Base-by-base conservation (phyloP, 2,329 filamentous ascomycete genomes). In the Tolypocladium tropicale region DNA sequence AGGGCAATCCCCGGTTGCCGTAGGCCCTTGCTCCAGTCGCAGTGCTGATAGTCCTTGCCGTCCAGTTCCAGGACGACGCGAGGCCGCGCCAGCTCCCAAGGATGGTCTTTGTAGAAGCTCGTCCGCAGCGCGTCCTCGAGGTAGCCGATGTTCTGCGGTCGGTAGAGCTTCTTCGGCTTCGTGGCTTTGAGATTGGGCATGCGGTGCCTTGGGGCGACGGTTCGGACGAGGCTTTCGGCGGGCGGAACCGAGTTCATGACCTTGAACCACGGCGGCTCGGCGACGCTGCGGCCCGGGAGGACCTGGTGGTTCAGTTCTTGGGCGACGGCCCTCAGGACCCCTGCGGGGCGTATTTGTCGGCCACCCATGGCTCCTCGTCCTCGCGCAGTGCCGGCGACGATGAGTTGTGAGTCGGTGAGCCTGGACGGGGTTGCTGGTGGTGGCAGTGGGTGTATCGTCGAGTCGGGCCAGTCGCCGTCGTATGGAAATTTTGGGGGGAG, bases 41-140 rank as follows among this genome's bases (percentile, higher is more conserved):
- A 85, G 55, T 74, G 77, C 69, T 86, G 82, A 53, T 83, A 78
- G 67, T 99, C 93, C 68, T 87, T 88, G 54, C 94, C 94, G 65
- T 93, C 88, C 63, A 85, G 78, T 74, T 99, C 94, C 11, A 97
- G 75, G 51, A 99, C 77, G 57, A 96, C 79, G 63, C 90, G 81
- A 55, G 94, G 94, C 60, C 93, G 81, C 21, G 94, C 94, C 67
- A 99, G 76, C 74, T 99, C 94, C 94, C 94, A 99, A 6, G 94
- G 94, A 70, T 99, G 94, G 71, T 99, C 93, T 66, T 80, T 84
- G 76, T 89, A 99, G 75, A 97, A 99, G 32, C 85, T 83, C 62
- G 74, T 78, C 60, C 94, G 86, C 66, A 99, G 78, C 58, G 76
- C 73, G 72, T 99, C 94, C 71, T 99, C 94, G 58, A 88, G 83